Base-by-base conservation (phyloP, 805 yeast genomes). In the Cyberlindnera amylophila region DNA sequence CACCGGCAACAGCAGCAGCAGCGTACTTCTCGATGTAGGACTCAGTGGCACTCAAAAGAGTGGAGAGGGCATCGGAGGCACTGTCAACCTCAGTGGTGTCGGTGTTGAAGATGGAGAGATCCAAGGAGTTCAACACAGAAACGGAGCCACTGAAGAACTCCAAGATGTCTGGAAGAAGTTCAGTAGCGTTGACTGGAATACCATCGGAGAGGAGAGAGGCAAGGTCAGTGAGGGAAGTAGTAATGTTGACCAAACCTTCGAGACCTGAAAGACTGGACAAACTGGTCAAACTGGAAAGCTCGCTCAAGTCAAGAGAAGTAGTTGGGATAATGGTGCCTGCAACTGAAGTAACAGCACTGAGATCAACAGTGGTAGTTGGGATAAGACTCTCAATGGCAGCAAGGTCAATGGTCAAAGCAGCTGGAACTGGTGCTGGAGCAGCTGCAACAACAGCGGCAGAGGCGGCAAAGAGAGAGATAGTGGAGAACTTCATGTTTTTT, bases 21-120 rank as follows among this genome's bases (percentile, higher is more conserved):
- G 32, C 16, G 28, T 23, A 38, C 31, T 27, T 12, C 16, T 39
- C 42, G 16, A 39, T 17, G 26, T n/a, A 26, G 32, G 5, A 8
- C 32, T 32, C 21, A 11, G 36, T 16, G 13, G 21, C 17, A n/a
- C 14, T 21, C 21, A 34, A 18, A 10, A 39, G 24, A 14, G 38
- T 28, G 9, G 34, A 27, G 15, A 34, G 17, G 6, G 30, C 38
- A 15, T 26, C 31, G 14, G 32, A 13, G n/a, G 41, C 36, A 11
- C 15, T 15, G 37, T 13, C 32, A 15, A 32, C 34, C 24, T 32
- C 23, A 3, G 29, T 21, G 17, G 40, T 37, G 30, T 37, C 40
- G 6, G 40, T 37, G 39, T 18, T n/a, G 28, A 36, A 36, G 34
- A 37, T 37, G 30, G 40, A 37, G 9, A 37, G 27, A 21, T 30